A percentile compares a stretch with the other conserved stretches of the same genome.
phyloP scores from a whole-genome alignment of 768 basidiomycete genomes.

The Leccinum subtestaceum region DNA sequence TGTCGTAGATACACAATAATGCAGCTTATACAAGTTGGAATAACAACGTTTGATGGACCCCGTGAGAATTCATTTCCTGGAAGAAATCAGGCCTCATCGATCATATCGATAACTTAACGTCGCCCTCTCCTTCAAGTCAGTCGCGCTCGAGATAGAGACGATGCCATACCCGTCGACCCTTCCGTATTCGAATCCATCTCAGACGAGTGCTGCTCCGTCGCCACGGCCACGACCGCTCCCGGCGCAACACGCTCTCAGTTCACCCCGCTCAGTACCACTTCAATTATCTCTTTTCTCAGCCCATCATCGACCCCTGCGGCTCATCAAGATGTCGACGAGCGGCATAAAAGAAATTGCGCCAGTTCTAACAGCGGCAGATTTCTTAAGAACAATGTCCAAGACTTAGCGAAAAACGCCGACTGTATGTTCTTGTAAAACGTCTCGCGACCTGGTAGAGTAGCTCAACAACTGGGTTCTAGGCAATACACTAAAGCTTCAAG shows the following conservation, averaged over 20 bases:
- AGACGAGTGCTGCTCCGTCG: constrained; percentile 30
- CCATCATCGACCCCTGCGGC: background rate
- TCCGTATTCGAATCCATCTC: constrained; percentile 6
- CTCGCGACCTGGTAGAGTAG: background rate
- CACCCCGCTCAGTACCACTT: constrained; percentile 17
- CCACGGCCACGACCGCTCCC: constrained; percentile 5
- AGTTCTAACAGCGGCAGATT: constrained; percentile 95
- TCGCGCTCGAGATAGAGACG: constrained; percentile 34
- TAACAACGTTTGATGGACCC: no score
- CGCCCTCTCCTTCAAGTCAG: constrained; percentile 29
- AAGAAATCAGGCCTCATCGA: no score
- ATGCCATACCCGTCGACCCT: constrained; percentile 32
- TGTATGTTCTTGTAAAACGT: constrained; percentile 37
- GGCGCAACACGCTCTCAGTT: constrained; percentile 6
- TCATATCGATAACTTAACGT: constrained; percentile 24
- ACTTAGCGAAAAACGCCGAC: constrained; percentile 98
- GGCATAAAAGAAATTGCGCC: constrained; percentile 96
- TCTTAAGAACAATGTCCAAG: constrained; percentile 84
- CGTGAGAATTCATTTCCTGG: no score
- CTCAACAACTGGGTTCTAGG: constrained; percentile 42
- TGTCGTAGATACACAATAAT: no score
- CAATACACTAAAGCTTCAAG: constrained; percentile 99
- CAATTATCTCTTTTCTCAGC: background rate
- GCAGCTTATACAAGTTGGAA: no score
- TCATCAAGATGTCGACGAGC: constrained; percentile 66